Conservation (phyloP, 2,329 filamentous ascomycete genomes). For the Chalaropsis ovoidea region DNA sequence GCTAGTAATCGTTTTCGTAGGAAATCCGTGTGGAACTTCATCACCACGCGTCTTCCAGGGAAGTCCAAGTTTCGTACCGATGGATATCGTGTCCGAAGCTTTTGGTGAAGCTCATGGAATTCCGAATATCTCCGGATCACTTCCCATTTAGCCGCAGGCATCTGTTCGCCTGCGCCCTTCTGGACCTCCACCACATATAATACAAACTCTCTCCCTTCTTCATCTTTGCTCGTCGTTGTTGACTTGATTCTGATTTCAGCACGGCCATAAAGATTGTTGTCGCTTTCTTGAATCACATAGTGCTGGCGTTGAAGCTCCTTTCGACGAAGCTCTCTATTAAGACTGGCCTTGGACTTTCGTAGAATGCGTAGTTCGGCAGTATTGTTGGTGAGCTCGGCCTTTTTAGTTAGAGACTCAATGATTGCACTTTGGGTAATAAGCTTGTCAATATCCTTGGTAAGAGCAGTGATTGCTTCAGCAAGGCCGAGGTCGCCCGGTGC, state of each 20-base stretch:
- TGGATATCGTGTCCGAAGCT: constrained; percentile 71
- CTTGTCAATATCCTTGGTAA: constrained; percentile 87
- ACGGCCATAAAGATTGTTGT: constrained; percentile 90
- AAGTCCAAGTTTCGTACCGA: constrained; percentile 87
- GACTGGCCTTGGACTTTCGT: constrained; percentile 83
- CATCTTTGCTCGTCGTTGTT: constrained; percentile 82
- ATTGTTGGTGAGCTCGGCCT: constrained; percentile 95
- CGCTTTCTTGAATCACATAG: constrained; percentile 93
- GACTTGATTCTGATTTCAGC: constrained; percentile 84
- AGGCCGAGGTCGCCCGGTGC: constrained; percentile 88
- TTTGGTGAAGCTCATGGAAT: constrained; percentile 91
- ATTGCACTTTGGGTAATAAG: constrained; percentile 80
- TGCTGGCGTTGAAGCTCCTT: constrained; percentile 96
- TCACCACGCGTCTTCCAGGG: constrained; percentile 79
- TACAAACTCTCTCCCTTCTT: constrained; percentile 87
- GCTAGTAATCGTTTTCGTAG: constrained; percentile 76
- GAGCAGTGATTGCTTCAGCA: constrained; percentile 77
- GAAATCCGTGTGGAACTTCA: constrained; percentile 95
- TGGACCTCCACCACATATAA: constrained; percentile 89
- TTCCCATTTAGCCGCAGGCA: constrained; percentile 91
- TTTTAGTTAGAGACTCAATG: constrained; percentile 80
- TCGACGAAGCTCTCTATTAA: constrained; percentile 81
- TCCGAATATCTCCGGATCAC: constrained; percentile 92
- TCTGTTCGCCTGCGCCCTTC: constrained; percentile 82
- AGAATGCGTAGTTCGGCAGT: constrained; percentile 85